Evolutionary conservation across 148 eudicot species (phyloP).

Genomic region (Nyssa sinensis): DNA sequence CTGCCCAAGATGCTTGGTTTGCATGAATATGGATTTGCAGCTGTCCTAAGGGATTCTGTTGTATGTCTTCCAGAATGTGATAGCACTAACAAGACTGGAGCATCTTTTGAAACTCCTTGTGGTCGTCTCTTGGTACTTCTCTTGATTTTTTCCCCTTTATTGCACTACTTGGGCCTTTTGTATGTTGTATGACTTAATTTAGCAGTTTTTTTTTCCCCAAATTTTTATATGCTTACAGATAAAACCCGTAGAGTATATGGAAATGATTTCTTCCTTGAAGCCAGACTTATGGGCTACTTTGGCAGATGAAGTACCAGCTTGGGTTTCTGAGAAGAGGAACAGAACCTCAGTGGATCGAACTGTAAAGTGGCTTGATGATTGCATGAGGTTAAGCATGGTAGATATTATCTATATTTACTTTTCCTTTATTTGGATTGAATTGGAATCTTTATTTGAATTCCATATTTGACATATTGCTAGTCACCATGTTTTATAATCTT

Average conservation of each 20-base stretch:
- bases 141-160: not conserved
- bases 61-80: conserved; percentile 55
- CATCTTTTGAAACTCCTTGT: conserved; percentile 79
- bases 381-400: conserved; percentile 51
- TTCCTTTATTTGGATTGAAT: not conserved
- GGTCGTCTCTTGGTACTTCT: conserved; percentile 67
- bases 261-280: conserved; percentile 60
- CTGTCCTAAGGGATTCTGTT: conserved; percentile 66
- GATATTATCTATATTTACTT: not conserved
- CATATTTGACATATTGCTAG: not conserved
- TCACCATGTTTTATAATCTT: not conserved
- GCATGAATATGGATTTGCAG: conserved; percentile 54
- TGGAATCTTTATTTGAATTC: not conserved
- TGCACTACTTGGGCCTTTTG: not conserved
- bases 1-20: conserved; percentile 63
- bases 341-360: conserved; percentile 74
- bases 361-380: conserved; percentile 77
- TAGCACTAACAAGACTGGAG: conserved; percentile 60
- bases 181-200: not conserved
- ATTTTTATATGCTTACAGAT: conserved; percentile 38
- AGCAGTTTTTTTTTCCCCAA: not conserved
- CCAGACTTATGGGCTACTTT: conserved; percentile 72
- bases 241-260: conserved; percentile 63
- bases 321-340: conserved; percentile 74
- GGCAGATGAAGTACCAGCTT: conserved; percentile 84